phyloP scores from a whole-genome alignment of 257 asterid species.

The Eucommia ulmoides region DNA sequence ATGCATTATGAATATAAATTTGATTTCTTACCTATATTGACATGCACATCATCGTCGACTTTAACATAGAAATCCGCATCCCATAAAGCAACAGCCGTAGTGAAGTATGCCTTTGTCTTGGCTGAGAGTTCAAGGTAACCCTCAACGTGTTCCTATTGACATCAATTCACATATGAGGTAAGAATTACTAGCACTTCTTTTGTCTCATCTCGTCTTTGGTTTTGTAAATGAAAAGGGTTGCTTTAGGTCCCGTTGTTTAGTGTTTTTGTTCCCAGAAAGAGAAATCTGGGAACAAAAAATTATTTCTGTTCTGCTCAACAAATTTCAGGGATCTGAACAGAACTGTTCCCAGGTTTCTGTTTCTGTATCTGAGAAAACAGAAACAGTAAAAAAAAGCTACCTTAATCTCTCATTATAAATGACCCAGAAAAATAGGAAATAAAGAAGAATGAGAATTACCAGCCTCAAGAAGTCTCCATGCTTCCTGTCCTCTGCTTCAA shows the following conservation, averaged over 20 bases:
- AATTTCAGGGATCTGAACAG: too few relatives aligned
- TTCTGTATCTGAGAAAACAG: too few relatives aligned
- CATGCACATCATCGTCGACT: conserved; percentile 2
- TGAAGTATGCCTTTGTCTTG: background rate
- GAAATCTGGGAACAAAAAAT: too few relatives aligned
- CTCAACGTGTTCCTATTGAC: conserved; percentile 1
- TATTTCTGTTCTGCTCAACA: too few relatives aligned
- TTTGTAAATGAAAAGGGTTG: too few relatives aligned
- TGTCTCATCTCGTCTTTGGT: too few relatives aligned
- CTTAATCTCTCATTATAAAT: background rate
- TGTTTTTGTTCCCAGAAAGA: too few relatives aligned
- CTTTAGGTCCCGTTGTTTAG: too few relatives aligned
- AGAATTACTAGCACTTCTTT: too few relatives aligned
- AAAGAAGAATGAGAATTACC: background rate
- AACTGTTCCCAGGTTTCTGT: too few relatives aligned
- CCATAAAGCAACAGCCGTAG: conserved; percentile 2
- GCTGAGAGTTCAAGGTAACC: conserved; percentile 2
- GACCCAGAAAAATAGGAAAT: background rate
- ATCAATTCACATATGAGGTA: background rate
- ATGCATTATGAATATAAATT: background rate
- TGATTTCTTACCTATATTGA: background rate
- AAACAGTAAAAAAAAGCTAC: background rate
- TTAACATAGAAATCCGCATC: conserved; percentile 2
- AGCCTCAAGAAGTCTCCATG: conserved; percentile 1
- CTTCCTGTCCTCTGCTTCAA: conserved; percentile 2